phyloP scores from a whole-genome alignment of 2,329 filamentous ascomycete genomes.

The Claviceps purpurea region DNA sequence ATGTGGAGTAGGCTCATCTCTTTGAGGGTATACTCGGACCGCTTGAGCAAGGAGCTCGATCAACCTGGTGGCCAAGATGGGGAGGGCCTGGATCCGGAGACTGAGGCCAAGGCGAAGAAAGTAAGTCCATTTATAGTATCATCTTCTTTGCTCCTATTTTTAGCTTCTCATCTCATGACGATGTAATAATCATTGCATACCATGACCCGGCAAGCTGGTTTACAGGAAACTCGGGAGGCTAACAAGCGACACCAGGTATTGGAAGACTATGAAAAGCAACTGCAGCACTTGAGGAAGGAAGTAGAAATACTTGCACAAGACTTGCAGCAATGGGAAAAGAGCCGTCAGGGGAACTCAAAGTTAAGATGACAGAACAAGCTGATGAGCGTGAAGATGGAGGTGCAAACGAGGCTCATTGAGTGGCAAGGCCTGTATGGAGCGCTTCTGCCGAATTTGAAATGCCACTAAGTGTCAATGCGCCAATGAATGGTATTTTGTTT shows the following conservation, averaged over 20 bases:
- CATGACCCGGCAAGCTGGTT: not conserved
- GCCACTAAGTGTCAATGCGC: not conserved
- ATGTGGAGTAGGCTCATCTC: constrained; percentile 73
- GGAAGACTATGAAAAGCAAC: constrained; percentile 70
- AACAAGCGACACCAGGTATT: constrained; percentile 45
- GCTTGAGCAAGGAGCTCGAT: constrained; percentile 61
- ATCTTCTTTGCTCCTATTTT: not conserved
- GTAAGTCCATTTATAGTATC: constrained; percentile 28
- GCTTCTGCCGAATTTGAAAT: no score
- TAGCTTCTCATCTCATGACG: not conserved
- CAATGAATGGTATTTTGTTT: not conserved
- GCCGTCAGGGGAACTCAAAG: constrained; percentile 27
- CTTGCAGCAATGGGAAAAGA: constrained; percentile 41
- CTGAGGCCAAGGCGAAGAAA: constrained; percentile 61
- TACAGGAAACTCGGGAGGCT: not conserved
- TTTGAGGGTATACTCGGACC: constrained; percentile 57
- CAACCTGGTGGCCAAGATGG: constrained; percentile 45
- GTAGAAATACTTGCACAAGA: constrained; percentile 48
- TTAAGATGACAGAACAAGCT: constrained; percentile 12
- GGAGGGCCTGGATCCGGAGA: constrained; percentile 52
- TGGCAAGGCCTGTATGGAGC: not conserved
- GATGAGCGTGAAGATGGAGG: not conserved
- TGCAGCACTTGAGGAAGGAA: constrained; percentile 62
- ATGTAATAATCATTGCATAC: not conserved
- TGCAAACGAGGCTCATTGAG: not conserved